Evolutionary conservation across 1,284 basidiomycete species (phyloP).

Genomic region (Dichomitus squalens): DNA sequence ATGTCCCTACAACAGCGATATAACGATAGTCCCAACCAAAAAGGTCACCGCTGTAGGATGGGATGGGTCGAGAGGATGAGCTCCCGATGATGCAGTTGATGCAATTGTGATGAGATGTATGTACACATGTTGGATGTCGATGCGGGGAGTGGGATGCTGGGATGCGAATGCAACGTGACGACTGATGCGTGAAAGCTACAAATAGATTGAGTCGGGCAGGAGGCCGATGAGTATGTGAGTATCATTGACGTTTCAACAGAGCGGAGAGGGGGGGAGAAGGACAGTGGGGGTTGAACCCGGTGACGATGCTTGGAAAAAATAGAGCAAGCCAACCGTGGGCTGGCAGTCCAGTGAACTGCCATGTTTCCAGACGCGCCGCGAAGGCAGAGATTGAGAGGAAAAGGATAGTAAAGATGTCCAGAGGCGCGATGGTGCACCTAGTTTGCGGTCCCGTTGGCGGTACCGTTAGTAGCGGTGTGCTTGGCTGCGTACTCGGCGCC

Average conservation of each 20-base stretch:
- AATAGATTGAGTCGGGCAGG: neutral
- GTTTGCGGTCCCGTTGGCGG: conserved; percentile 29
- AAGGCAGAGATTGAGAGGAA: neutral
- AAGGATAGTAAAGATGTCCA: neutral
- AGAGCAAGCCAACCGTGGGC: conserved; percentile 30
- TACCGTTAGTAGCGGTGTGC: conserved; percentile 29
- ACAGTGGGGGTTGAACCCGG: conserved; percentile 33
- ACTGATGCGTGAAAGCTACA: conserved; percentile 4
- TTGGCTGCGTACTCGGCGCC: conserved; percentile 59
- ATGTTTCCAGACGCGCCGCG: neutral
- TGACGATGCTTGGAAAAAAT: conserved; percentile 31
- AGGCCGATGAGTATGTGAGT: neutral
- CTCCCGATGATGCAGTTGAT: conserved; percentile 32
- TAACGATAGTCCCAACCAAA: neutral
- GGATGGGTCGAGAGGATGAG: conserved; percentile 11
- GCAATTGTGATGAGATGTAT: conserved; percentile 16
- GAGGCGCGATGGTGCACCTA: conserved; percentile 2
- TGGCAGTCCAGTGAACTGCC: conserved; percentile 19
- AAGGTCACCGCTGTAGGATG: conserved; percentile 14
- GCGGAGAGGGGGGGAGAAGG: conserved; percentile 3
- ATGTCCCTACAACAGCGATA: conserved; percentile 21
- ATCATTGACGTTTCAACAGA: neutral
- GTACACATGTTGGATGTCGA: conserved; percentile 13
- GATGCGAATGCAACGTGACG: neutral
- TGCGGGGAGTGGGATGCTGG: neutral